Conservation (phyloP, 2,329 filamentous ascomycete species). For the Botrytis deweyae region DNA sequence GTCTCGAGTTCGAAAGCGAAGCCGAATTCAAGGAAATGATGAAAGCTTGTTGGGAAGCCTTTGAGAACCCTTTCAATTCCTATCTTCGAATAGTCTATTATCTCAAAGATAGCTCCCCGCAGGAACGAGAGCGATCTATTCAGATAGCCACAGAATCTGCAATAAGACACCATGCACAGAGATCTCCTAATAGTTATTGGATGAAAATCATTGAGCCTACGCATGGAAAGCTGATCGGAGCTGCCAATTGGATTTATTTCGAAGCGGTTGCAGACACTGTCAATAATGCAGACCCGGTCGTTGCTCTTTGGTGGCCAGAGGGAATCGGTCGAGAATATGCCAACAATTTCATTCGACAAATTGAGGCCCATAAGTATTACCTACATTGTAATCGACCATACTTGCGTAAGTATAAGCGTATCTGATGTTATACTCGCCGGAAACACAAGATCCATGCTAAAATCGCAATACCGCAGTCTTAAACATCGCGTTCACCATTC, state of each 20-base stretch:
- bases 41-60: neutral
- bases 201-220: neutral
- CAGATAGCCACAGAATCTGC: neutral
- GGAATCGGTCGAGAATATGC: slow-evolving; percentile 2
- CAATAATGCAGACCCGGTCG: neutral
- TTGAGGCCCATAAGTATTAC: neutral
- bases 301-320: neutral
- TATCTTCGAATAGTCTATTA: neutral
- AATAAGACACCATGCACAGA: neutral
- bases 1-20: neutral
- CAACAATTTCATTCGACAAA: neutral
- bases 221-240: neutral
- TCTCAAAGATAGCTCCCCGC: neutral
- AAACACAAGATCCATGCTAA: neutral
- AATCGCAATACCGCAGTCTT: neutral
- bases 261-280: neutral
- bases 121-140: neutral
- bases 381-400: neutral
- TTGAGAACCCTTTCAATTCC: neutral
- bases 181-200: slow-evolving; percentile 1
- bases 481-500: neutral
- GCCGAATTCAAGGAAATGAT: neutral
- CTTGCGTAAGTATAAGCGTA: neutral
- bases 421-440: neutral
- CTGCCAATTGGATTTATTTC: neutral